phyloP scores from a whole-genome alignment of 2,329 filamentous ascomycete species.

The Fusarium nodosum region DNA sequence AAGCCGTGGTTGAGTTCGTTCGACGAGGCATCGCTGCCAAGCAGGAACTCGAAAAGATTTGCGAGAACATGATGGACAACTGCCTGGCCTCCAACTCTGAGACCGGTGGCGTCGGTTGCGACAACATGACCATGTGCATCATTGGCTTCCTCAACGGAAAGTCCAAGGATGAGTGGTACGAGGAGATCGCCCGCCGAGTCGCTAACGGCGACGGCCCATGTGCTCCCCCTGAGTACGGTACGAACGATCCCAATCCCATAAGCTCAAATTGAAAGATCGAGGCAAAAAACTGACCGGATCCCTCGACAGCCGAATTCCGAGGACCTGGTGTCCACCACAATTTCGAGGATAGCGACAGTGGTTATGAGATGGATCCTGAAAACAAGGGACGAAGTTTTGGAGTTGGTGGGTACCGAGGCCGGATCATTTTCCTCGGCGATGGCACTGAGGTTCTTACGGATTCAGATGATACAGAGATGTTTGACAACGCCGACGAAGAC shows the following conservation, averaged over 20 bases:
- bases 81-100: slow-evolving; percentile 98
- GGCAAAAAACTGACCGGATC: slow-evolving; percentile 36
- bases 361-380: slow-evolving; percentile 81
- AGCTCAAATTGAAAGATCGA: slow-evolving; percentile 6
- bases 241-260: slow-evolving; percentile 67
- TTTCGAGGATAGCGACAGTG: slow-evolving; percentile 83
- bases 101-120: slow-evolving; percentile 96
- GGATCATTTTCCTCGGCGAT: slow-evolving; percentile 95
- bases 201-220: slow-evolving; percentile 97
- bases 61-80: slow-evolving; percentile 99
- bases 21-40: slow-evolving; percentile 95
- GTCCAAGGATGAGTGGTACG: slow-evolving; percentile 98
- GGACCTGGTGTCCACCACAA: slow-evolving; percentile 86
- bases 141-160: slow-evolving; percentile 91
- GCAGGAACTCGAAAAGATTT: slow-evolving; percentile 94
- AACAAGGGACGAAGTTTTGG: slow-evolving; percentile 73
- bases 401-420: slow-evolving; percentile 79
- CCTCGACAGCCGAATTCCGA: slow-evolving; percentile 79
- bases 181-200: slow-evolving; percentile 92
- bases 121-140: slow-evolving; percentile 99
- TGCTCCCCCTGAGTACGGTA: slow-evolving; percentile 99
- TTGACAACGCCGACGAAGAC: slow-evolving; percentile 87
- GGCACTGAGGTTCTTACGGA: slow-evolving; percentile 93
- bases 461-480: slow-evolving; percentile 92
- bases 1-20: slow-evolving; percentile 97